These are phyloP conservation scores for Stentor coeruleus DNA, from an alignment of 73 alveolate species.

Conservation along the genomic window DNA sequence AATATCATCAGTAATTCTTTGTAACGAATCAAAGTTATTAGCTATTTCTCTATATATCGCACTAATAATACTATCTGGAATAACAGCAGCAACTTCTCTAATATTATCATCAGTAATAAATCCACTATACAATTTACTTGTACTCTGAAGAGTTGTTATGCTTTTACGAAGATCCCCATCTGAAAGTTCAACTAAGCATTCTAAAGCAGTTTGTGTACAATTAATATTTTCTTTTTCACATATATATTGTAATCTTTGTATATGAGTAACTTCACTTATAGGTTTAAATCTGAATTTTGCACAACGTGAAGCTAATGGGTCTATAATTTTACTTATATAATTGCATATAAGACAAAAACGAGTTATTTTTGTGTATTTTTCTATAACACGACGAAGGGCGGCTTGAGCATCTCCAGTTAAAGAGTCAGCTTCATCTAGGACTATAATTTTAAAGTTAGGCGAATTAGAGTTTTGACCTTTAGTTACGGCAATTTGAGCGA, in stretches of 20 bases:
- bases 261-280: slow-evolving; percentile 86
- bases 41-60: slow-evolving; percentile 40
- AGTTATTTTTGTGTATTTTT: slow-evolving; percentile 91
- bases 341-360: slow-evolving; percentile 99
- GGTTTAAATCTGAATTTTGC: slow-evolving; percentile 97
- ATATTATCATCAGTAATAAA: slow-evolving; percentile 61
- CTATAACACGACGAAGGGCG: slow-evolving; percentile 98
- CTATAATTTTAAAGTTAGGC: slow-evolving; percentile 71
- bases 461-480: slow-evolving; percentile 35
- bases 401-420: slow-evolving; percentile 98
- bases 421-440: slow-evolving; percentile 99
- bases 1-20: slow-evolving; percentile 52
- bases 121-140: slow-evolving; percentile 65
- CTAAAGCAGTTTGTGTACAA: slow-evolving; percentile 59
- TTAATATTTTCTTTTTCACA: slow-evolving; percentile 76
- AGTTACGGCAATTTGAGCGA: slow-evolving; percentile 64
- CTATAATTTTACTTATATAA: slow-evolving; percentile 97
- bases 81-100: slow-evolving; percentile 86
- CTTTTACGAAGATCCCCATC: slow-evolving; percentile 95
- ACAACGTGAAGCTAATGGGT: slow-evolving; percentile 97
- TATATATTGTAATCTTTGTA: slow-evolving; percentile 71
- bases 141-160: slow-evolving; percentile 81
- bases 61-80: slow-evolving; percentile 61
- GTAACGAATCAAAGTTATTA: slow-evolving; percentile 42
- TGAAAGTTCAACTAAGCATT: slow-evolving; percentile 68